Evolutionary conservation across 768 basidiomycete genomes (phyloP), one percentile per base, ranked within the genome.

Genomic region (Lepiota venenata): DNA sequence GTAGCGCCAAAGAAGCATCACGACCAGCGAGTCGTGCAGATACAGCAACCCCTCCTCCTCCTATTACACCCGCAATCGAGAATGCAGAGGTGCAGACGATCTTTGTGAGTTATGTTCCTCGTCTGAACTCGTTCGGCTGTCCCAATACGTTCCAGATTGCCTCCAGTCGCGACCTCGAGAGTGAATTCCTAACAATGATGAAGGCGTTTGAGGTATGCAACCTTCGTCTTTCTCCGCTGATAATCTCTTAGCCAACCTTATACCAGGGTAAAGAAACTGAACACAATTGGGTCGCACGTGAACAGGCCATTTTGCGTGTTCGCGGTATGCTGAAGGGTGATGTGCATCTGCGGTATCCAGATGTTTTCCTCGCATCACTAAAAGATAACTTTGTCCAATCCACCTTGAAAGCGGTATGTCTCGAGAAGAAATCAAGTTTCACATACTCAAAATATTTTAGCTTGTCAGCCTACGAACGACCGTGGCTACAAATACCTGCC

Each of bases 261-360:
- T 43, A 52, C 2, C 57, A 93, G 88, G 97, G 96, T n/a, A 96
- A 83, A 71, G 96, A 99, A 72, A 89, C 90, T 1, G 96, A 99
- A 66, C 91, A 95, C 58, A 99, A 99, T 61, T 99, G 96, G 96
- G 77, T 81, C 40, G 73, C 77, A 25, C 81, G 96, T 55, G 96
- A 99, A 58, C 80, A 79, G 60, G 78, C 88, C 9, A 77, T 95
- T 57, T 75, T 82, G 40, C 79, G 84, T 15, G 87, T 98, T 7
- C 82, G 94, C 41, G 91, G 94, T 15, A 93, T 97, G 90, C 71
- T 98, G 52, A 88, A 85, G 64, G 93, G 93, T 22, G 91, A 90
- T 37, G 88, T 88, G 2, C 85, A 91, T 66, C 66, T 74, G 29
- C 81, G 88, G 52, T 93, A 85, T 65, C 66, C 76, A 4, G 92